Base-by-base conservation (phyloP, 1,284 basidiomycete species). In the Cutaneotrichosporon spelunceum region DNA sequence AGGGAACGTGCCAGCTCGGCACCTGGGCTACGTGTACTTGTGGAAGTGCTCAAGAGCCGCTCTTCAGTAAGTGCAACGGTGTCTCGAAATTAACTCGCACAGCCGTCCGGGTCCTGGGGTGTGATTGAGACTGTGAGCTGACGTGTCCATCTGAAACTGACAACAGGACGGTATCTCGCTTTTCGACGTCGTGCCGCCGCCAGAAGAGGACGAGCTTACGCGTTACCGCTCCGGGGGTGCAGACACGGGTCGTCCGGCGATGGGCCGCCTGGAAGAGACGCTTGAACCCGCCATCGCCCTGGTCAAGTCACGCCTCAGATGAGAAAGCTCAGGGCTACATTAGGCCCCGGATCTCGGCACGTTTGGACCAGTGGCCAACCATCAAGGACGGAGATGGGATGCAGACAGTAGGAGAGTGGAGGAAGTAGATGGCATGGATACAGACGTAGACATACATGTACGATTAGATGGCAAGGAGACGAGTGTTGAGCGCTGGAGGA, bases 101-200 rank as follows among this genome's bases (percentile, higher is more conserved):
- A 78, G 75, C 68, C 70, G 1, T 65, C 70, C 0, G 75, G 74
- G 1, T 53, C 52, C 13, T 79, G 78, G 78, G 66, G 71, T 0
- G 72, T 79, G 7, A 72, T 77, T 27, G 76, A 79, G 55, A 79
- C 78, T 8, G 77, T 78, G 50, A 64, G 75, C 62, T 36, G 21
- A 42, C 2, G 23, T 2, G 19, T 0, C 29, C 13, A 29, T 3
- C 2, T 30, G 16, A 23, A 55, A 57, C 66, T 67, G 60, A 66
- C 64, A 53, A 24, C 47, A 77, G 74, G 71, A 77, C 50, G 76
- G 76, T 10, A 69, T 65, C 8, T 56, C 59, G 7, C 63, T 77
- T 26, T 62, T 68, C 27, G 68, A 75, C 34, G 72, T 76, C 4
- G 57, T 68, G 3, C 66, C 76, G 0, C 72, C 72, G 7, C 70